Base-by-base conservation (phyloP, 83 land plant genomes). In the Picea abies region DNA sequence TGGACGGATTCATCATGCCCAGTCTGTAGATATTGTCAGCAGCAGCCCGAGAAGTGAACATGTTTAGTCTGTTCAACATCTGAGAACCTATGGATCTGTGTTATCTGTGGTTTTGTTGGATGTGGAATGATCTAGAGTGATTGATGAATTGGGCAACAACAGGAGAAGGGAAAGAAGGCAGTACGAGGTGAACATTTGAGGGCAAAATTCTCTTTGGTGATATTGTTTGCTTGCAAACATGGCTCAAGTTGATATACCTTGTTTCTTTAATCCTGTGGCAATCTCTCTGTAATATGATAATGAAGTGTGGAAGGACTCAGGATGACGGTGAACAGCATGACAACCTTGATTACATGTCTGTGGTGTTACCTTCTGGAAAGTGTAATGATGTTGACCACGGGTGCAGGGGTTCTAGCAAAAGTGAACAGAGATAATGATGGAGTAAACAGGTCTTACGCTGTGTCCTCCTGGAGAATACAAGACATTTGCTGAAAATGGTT, bases 41-140 rank as follows among this genome's bases (percentile, higher is more conserved):
- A 91, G 70, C 90, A 96, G 79, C 88, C 94, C 66, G 97, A 93
- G 80, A 93, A 92, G 52, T 95, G 99, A 49, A 88, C 88, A 82
- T 98, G 99, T 85, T 89, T 88, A 70, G 87, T 98, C 62, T 98
- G 99, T 84, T 90, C 86, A 73, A 93, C 98, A 68, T 86, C 98
- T 67, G 99, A 98, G 83, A 93, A 98, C 82, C 90, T 98, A 1
- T 96, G 99, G 99, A 96, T 98, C 44, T 98, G 99, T 89, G 92
- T 97, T 29, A 94, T 97, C 5, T 97, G 99, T 85, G 97, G 99
- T 60, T 96, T 96, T 93, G 99, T 96, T 82, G 99, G 99, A 44
- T 96, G 99, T 88, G 99, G 99, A 94, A 92, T 29, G 29, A 29
- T 29, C 29, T 29, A 29, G 29, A 29, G 29, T 29, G 29, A 29